A percentile compares a stretch with the other conserved stretches of the same genome.
Evolutionary conservation across 192 early-diverging fungal genomes (phyloP).

Genomic region (Backusella liffmaniae): DNA sequence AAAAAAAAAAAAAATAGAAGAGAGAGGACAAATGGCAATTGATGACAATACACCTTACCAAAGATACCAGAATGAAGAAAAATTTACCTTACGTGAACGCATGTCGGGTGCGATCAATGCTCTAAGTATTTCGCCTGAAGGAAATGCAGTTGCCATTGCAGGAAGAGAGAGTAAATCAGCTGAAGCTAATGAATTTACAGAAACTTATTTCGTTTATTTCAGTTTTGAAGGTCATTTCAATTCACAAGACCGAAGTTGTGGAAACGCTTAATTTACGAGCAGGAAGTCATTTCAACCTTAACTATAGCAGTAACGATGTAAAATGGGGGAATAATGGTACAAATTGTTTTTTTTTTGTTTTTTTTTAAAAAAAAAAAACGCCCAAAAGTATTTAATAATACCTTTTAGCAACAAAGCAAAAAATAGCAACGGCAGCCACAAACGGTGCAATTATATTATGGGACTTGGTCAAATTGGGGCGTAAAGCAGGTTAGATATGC

Average conservation of each 20-base stretch:
- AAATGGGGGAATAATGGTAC: slow-evolving; percentile 72
- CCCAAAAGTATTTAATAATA: not conserved
- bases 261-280: slow-evolving; percentile 69
- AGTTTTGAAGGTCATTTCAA: slow-evolving; percentile 69
- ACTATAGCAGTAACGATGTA: slow-evolving; percentile 68
- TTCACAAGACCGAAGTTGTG: slow-evolving; percentile 50
- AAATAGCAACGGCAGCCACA: slow-evolving; percentile 67
- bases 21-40: not conserved
- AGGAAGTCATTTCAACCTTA: slow-evolving; percentile 51
- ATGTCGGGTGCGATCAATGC: slow-evolving; percentile 49
- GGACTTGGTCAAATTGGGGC: slow-evolving; percentile 55
- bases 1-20: not conserved
- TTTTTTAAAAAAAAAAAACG: not conserved
- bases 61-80: not conserved
- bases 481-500: slow-evolving; percentile 40
- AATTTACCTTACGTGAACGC: slow-evolving; percentile 14
- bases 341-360: not conserved
- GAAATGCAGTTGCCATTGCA: slow-evolving; percentile 57
- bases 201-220: not conserved
- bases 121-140: slow-evolving; percentile 61
- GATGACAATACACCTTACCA: not conserved
- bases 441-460: slow-evolving; percentile 74
- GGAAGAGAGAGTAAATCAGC: slow-evolving; percentile 62
- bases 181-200: too few species aligned
- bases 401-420: slow-evolving; percentile 53